Evolutionary conservation across 1,139 yeast genomes (phyloP).

Genomic region (Pichia terricola): DNA sequence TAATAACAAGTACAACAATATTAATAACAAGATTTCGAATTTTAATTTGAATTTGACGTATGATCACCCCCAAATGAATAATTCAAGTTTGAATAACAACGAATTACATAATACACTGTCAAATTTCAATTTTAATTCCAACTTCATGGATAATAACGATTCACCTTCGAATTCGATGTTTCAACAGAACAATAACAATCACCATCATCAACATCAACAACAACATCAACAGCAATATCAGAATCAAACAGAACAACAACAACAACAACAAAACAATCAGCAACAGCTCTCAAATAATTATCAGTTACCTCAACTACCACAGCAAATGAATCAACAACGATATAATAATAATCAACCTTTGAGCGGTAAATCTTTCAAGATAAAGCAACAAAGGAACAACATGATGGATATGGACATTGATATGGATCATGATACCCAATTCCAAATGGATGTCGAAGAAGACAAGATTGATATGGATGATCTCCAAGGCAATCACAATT

Average conservation of each 20-base stretch:
- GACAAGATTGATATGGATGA: background rate
- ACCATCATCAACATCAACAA: background rate
- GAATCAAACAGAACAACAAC: conserved; percentile 17
- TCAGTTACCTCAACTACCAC: background rate
- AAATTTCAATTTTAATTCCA: conserved; percentile 18
- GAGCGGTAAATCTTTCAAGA: no score
- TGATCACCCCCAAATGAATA: background rate
- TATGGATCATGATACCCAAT: conserved; percentile 17
- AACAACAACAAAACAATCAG: conserved; percentile 3
- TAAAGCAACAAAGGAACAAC: background rate
- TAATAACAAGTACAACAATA: background rate
- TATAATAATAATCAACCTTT: no score
- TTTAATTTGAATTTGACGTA: conserved; percentile 5
- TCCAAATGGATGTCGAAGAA: conserved; percentile 24
- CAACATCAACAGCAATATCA: conserved; percentile 16
- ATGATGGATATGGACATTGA: conserved; percentile 2
- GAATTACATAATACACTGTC: conserved; percentile 13
- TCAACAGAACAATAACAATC: background rate
- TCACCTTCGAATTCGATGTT: conserved; percentile 3
- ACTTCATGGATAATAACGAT: background rate
- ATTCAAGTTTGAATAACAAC: background rate
- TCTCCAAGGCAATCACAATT: conserved; percentile 18
- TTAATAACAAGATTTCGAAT: conserved; percentile 2
- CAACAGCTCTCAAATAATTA: background rate
- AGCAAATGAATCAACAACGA: background rate